Evolutionary conservation across 176 grass and related monocot species (phyloP), one percentile per base, ranked within the genome.

Genomic region (Avena sativa): DNA sequence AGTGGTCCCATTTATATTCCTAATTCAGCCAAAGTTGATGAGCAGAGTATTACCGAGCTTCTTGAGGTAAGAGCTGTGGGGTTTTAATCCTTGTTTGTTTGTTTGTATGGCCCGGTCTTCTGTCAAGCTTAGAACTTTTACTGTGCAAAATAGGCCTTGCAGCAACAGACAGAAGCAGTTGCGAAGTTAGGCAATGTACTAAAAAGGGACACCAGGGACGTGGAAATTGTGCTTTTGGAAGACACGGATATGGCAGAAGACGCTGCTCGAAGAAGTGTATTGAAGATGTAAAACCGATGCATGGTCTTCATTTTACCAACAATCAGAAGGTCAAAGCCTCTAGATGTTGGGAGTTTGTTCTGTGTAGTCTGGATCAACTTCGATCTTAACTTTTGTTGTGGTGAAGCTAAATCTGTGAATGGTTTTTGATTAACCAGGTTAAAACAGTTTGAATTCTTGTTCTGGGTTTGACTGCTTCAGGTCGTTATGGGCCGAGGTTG

Each of bases 111-210:
- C 9, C 21, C 4, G 48, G 25, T 79, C 26, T 69, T 76, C 17
- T 80, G 55, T 83, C 44, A 79, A 61, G 12, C 50, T 67, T 1
- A 76, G 40, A 79, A 80, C 26, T 12, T 4, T 38, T 59, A 75
- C 59, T 68, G 26, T 79, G n/a, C 49, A 64, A 80, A 20, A 79
- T 69, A 98, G 96, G 83, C 89, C 76, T 90, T 99, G 15, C 92
- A 94, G 61, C 92, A 94, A 81, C 93, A 99, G 87, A 99, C 92
- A 0, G 92, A 94, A 79, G 97, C 94, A n/a, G 90, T 99, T 93
- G 92, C 89, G 4, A 96, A 90, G 80, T 86, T 99, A 80, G 94
- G 94, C 16, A 93, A 89, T 90, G 97, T 99, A 55, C 66, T 99
- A 63, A 99, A 99, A 89, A 96, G 92, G 81, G 94, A 99, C 83